phyloP scores from a whole-genome alignment of 2,329 filamentous ascomycete species.

The Fusarium succisae region DNA sequence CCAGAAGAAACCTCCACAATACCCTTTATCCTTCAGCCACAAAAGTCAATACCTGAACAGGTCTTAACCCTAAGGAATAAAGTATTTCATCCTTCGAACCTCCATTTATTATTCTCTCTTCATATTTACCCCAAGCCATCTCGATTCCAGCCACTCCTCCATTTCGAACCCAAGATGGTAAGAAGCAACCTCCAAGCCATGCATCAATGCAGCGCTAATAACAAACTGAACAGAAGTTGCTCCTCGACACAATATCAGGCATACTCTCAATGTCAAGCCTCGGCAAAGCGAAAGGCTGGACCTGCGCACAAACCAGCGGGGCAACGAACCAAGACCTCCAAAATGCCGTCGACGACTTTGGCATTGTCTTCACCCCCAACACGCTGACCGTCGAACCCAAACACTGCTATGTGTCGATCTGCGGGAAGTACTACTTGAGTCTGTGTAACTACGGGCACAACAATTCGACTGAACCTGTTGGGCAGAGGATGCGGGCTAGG shows the following conservation, averaged over 20 bases:
- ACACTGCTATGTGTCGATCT: neutral
- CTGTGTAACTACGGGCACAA: neutral
- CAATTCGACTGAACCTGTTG: neutral
- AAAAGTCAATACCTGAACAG: too few relatives aligned
- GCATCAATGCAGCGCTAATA: neutral
- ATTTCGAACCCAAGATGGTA: neutral
- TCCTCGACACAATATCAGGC: neutral
- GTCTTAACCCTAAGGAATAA: too few relatives aligned
- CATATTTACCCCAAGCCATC: neutral
- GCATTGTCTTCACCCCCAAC: neutral
- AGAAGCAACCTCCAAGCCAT: accelerated
- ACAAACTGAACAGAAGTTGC: neutral
- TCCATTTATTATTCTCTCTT: neutral
- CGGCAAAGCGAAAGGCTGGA: neutral
- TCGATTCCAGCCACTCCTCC: neutral
- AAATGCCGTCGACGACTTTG: neutral
- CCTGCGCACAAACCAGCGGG: neutral
- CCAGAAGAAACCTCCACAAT: too few relatives aligned
- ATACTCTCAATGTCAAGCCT: neutral
- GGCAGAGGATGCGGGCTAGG: neutral
- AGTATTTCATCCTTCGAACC: too few relatives aligned
- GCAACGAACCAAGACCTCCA: neutral
- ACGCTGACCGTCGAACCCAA: neutral
- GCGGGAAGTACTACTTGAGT: neutral
- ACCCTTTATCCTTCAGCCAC: too few relatives aligned